Base-by-base conservation (phyloP, 1,139 yeast genomes). In the Scheffersomyces segobiensis region DNA sequence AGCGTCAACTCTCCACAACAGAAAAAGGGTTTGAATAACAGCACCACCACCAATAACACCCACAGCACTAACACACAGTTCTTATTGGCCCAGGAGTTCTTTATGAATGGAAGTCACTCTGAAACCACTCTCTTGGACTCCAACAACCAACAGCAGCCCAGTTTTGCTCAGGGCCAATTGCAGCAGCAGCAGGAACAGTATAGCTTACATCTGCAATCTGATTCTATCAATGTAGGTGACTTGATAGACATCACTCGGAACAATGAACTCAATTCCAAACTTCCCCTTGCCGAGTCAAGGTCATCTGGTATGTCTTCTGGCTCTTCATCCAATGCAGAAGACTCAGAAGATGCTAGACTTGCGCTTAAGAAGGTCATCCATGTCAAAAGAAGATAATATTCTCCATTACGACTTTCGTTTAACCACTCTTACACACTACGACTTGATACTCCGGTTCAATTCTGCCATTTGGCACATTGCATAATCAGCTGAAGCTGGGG, bases 281-380 rank as follows among this genome's bases (percentile, higher is more conserved):
- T 48, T 4, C 42, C 52, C 17, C 21, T 20, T n/a, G 21, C 17
- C 17, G 32, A 20, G 14, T 46, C 54, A 18, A 49, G 19, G 4
- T 46, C 54, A 20, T 20, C 22, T 20, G 49, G 48, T 22, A 49
- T 49, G 53, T 48, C 50, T 48, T 48, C 50, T 8, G 50, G 18
- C 17, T 48, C 62, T 46, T 24, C 58, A 48, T 50, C 56, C 20
- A 52, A 63, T 22, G 59, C 58, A 26, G 78, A 72, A 19, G 81
- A 78, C 60, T 71, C 76, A 49, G 78, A 79, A 8, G 82, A 78
- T 67, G 82, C 82, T 47, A 68, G 81, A 56, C 67, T 73, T 49
- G 82, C 82, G 7, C 74, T 78, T 62, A 77, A 77, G 68, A 77
- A 72, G 61, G 74, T 78, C 51, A 78, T 78, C 55, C 75, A 76